Evolutionary conservation across 2,329 filamentous ascomycete genomes (phyloP), one percentile per base, ranked within the genome.

Genomic region (Exophiala aquamarina): DNA sequence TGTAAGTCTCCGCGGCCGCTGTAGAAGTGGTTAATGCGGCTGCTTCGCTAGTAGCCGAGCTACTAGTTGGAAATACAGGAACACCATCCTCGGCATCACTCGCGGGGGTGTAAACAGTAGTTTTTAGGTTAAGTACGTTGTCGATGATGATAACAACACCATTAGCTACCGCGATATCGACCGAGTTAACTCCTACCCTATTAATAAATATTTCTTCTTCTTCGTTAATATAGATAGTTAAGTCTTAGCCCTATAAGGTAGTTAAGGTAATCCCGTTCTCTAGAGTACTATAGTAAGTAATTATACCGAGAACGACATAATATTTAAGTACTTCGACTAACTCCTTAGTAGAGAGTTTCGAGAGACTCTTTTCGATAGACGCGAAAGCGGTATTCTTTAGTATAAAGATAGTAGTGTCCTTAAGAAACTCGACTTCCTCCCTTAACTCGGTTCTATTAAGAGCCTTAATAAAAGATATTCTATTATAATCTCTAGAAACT

Each of bases 121-220:
- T 29, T 3, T 14, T 19, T 6, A 38, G 39, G 18, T 48, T 48
- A 17, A 48, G 31, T 7, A 48, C 45, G 29, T 48, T 48, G 37
- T 48, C 45, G 35, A 48, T 42, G 19, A 48, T 18, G 2, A 44
- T 21, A 13, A 43, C 31, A 20, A 48, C 38, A 19, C 45, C 45
- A 19, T 48, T 29, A 17, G 45, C 26, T 10, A 36, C 45, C 15
- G 37, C 13, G 10, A 43, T 8, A 36, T 48, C 38, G 15, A 23
- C 39, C 11, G 17, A 36, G 17, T 6, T 43, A 13, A 44, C 17
- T 1, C 26, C 38, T 20, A 38, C 39, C 14, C 38, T 23, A 26
- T 47, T 47, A 28, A 47, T 29, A 17, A 47, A 47, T 11, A 20
- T 21, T 28, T 47, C 36, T n/a, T 42, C 36, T 6, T 4, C 44